phyloP scores from a whole-genome alignment of 1,284 basidiomycete genomes.

The Melampsora medusae region DNA sequence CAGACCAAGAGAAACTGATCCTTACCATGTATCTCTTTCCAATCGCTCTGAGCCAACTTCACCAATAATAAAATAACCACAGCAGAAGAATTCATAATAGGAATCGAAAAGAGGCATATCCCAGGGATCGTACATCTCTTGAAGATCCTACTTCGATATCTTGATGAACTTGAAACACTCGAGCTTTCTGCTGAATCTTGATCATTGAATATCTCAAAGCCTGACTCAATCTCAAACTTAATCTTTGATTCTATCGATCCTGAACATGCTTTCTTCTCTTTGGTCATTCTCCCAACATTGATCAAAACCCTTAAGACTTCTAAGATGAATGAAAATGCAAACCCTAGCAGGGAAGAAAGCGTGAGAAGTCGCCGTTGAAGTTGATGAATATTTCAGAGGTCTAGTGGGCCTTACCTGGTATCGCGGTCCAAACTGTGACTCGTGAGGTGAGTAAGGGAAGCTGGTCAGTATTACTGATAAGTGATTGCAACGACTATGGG shows the following conservation, averaged over 20 bases:
- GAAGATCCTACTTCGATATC: background rate
- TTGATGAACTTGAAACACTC: background rate
- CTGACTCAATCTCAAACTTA: background rate
- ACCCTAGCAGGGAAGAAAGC: background rate
- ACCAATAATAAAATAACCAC: background rate
- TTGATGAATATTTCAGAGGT: too few relatives aligned
- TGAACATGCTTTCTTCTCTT: background rate
- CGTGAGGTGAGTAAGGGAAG: too few relatives aligned
- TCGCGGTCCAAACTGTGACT: slow-evolving; percentile 2
- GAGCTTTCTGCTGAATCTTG: background rate
- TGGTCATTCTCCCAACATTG: background rate
- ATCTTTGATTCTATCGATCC: background rate
- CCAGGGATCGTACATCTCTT: background rate
- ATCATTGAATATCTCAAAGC: background rate
- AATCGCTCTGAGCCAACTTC: background rate
- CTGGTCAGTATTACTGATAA: too few relatives aligned
- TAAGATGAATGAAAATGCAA: background rate
- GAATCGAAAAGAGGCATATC: background rate
- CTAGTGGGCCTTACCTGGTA: background rate
- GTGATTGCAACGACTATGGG: background rate
- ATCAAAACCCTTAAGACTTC: slow-evolving; percentile 5
- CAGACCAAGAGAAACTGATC: background rate
- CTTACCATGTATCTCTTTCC: background rate
- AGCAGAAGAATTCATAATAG: background rate
- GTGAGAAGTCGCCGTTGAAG: background rate